These are phyloP conservation scores for Sanguinoderma infundibulare DNA, from an alignment of 1,284 basidiomycete species.

Conservation along the genomic window DNA sequence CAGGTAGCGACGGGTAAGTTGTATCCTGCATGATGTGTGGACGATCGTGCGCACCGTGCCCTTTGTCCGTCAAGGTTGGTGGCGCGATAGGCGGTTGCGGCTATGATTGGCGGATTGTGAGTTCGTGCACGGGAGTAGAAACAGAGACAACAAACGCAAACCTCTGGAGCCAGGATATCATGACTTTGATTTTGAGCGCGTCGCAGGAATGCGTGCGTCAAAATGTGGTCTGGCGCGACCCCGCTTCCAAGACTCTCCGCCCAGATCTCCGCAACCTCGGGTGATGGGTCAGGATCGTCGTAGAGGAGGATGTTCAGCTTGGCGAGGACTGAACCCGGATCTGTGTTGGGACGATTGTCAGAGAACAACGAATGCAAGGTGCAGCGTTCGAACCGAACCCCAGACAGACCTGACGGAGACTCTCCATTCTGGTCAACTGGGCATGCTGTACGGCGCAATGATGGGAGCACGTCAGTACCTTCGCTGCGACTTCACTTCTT, in stretches of 20 bases:
- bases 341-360: neutral
- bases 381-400: no score
- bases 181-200: neutral
- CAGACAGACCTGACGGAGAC: neutral
- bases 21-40: neutral
- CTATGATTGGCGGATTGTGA: neutral
- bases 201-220: neutral
- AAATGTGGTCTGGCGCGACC: neutral
- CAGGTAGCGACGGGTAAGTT: neutral
- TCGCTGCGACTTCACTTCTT: no score
- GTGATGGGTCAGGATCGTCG: neutral
- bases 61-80: neutral
- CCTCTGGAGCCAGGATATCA: no score
- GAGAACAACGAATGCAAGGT: neutral
- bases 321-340: neutral
- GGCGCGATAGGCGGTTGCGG: neutral
- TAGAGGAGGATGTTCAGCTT: slow-evolving; percentile 1
- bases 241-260: neutral
- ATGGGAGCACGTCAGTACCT: neutral
- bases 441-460: neutral
- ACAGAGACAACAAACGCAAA: neutral
- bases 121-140: neutral
- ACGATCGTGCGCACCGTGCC: neutral
- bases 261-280: neutral
- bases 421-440: neutral